phyloP scores from a whole-genome alignment of 805 yeast genomes.

The Schwanniomyces sp. region DNA sequence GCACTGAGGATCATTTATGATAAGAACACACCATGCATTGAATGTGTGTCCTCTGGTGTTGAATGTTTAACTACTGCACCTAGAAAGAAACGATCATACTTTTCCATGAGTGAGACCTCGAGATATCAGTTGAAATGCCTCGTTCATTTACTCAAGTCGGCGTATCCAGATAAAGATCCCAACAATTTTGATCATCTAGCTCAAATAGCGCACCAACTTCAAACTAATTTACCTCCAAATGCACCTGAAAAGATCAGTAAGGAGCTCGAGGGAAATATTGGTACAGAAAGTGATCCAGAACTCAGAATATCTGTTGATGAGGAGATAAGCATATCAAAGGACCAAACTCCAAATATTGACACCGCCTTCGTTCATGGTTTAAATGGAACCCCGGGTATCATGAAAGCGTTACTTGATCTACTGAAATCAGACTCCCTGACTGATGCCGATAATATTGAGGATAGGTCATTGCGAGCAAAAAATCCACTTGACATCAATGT shows the following conservation, averaged over 20 bases:
- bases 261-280: neutral
- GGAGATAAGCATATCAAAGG: neutral
- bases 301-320: too few relatives aligned
- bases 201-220: neutral
- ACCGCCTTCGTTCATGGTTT: neutral
- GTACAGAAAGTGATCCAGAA: neutral
- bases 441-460: neutral
- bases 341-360: neutral
- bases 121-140: slow-evolving; percentile 2
- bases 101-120: slow-evolving; percentile 1
- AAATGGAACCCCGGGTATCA: neutral
- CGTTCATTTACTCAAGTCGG: neutral
- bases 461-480: neutral
- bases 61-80: slow-evolving; percentile 1
- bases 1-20: neutral
- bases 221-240: neutral
- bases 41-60: neutral
- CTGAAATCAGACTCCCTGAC: neutral
- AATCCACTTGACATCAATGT: neutral
- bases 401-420: neutral
- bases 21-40: neutral
- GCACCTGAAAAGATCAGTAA: neutral
- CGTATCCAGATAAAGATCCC: neutral
- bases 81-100: neutral
- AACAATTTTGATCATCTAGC: neutral